These are phyloP conservation scores for Phaeoacremonium minimum DNA, from an alignment of 2,329 filamentous ascomycete species.

Conservation along the genomic window DNA sequence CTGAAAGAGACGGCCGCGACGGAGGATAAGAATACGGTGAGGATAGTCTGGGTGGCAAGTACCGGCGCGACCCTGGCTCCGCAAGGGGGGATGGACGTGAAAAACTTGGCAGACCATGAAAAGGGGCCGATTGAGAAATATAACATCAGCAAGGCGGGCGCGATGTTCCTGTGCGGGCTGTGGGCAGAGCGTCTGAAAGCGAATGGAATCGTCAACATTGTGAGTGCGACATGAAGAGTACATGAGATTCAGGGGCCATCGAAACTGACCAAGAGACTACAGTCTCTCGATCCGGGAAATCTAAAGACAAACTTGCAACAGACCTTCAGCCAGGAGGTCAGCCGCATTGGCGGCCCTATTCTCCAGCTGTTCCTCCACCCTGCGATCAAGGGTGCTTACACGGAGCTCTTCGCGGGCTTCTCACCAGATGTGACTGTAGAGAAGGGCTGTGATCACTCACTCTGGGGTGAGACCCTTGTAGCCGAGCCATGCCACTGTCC, in stretches of 20 bases:
- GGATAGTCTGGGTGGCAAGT: slow-evolving; percentile 4
- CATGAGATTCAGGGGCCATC: too few relatives aligned
- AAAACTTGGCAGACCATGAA: slow-evolving; percentile 3
- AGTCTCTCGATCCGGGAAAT: slow-evolving; percentile 8
- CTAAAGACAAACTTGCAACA: slow-evolving; percentile 2
- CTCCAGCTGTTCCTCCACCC: slow-evolving; percentile 2
- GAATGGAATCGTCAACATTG: slow-evolving; percentile 6
- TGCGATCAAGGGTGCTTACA: slow-evolving; percentile 21
- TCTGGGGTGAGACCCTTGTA: slow-evolving; percentile 3
- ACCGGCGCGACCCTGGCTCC: background rate
- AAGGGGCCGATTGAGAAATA: background rate
- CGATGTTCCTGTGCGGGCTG: background rate
- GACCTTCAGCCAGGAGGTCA: background rate
- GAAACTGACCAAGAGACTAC: background rate
- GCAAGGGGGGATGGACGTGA: background rate
- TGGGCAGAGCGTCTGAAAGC: slow-evolving; percentile 1
- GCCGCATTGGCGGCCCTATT: background rate
- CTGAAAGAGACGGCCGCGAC: slow-evolving; percentile 1
- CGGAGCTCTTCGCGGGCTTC: slow-evolving; percentile 25
- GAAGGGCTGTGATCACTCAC: slow-evolving; percentile 7
- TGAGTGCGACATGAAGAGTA: too few relatives aligned
- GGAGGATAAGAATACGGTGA: background rate
- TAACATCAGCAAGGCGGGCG: slow-evolving; percentile 6
- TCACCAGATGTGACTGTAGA: slow-evolving; percentile 19
- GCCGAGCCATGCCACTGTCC: too few relatives aligned